Base-by-base conservation (phyloP, 352 stramenopile genomes). In the Albugo candida region DNA sequence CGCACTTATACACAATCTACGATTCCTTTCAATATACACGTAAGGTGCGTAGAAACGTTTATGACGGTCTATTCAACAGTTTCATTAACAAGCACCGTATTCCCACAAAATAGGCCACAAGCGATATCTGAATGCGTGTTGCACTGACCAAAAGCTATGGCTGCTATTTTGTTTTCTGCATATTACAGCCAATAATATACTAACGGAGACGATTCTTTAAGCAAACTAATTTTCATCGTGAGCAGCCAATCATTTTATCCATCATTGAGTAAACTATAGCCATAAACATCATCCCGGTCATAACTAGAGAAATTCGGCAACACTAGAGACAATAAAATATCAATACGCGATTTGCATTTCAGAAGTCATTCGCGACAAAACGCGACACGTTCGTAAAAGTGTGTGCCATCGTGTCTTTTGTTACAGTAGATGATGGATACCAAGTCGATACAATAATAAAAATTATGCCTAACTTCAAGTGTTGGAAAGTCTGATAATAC, bases 361-460 rank as follows among this genome's bases (percentile, higher is more conserved):
- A 14, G 65, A 64, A 21, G 71, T 42, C 83, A 71, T 54, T 94
- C 80, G 11, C 78, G 57, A 64, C 93, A 94, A 49, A 84, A 97
- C 31, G 81, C 77, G 19, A 80, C 81, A 14, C 83, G 67, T 51
- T 95, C 80, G 42, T 81, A 68, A 52, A 82, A 70, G 87, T 78
- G 14, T 93, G 52, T 10, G 81, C 68, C 12, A 95, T 42, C 0
- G 80, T 67, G 2, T 59, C 81, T 38, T 87, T 67, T 41, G 92
- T 76, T 13, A 67, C 77, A 5, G 86, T 75, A 43, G 89, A 65
- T 16, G 60, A 62, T 45, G 87, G 70, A 55, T 95, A 95, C 44
- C 83, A 46, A 4, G 83, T 84, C 2, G 73, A 70, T 0, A 83
- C 54, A 58, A 89, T 95, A 24, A 94, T 77, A 27, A 93, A 77